Evolutionary conservation across 2,329 filamentous ascomycete genomes (phyloP).

Genomic region (Chalaropsis thielavioides): DNA sequence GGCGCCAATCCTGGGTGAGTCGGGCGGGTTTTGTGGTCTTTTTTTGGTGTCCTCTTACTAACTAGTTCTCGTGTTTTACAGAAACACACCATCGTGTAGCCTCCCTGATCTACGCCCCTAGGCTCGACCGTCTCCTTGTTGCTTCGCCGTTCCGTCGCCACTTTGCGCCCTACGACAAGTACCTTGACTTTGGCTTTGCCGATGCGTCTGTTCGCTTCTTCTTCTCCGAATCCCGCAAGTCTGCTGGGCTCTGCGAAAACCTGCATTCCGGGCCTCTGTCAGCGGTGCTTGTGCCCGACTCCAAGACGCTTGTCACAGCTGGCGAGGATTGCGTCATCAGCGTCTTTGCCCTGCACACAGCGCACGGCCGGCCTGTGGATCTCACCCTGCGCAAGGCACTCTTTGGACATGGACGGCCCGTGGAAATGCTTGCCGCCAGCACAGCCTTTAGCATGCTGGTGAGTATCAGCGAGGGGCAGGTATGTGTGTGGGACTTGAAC

Average conservation of each 20-base stretch:
- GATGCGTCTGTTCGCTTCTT: slow-evolving; percentile 90
- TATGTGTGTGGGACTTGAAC: slow-evolving; percentile 90
- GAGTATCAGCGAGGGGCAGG: slow-evolving; percentile 65
- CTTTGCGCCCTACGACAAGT: slow-evolving; percentile 82
- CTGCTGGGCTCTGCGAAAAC: slow-evolving; percentile 83
- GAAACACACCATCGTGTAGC: slow-evolving; percentile 65
- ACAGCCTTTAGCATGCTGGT: slow-evolving; percentile 80
- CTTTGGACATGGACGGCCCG: slow-evolving; percentile 77
- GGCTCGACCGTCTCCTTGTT: slow-evolving; percentile 69
- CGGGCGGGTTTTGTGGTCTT: background rate
- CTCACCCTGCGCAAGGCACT: slow-evolving; percentile 64
- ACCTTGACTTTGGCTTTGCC: slow-evolving; percentile 89
- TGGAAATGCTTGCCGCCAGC: slow-evolving; percentile 70
- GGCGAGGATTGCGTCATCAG: slow-evolving; percentile 86
- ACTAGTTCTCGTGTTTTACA: slow-evolving; percentile 26
- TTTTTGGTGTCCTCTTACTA: background rate
- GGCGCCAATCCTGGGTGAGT: slow-evolving; percentile 42
- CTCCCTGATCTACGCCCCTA: slow-evolving; percentile 62
- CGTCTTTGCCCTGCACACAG: slow-evolving; percentile 57
- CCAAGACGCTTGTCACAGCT: slow-evolving; percentile 77
- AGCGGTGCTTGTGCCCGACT: slow-evolving; percentile 70
- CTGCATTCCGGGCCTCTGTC: slow-evolving; percentile 84
- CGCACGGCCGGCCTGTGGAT: slow-evolving; percentile 56
- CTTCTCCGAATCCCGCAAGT: slow-evolving; percentile 65
- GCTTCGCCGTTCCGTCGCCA: slow-evolving; percentile 75